These are phyloP conservation scores for Mentha longifolia DNA, from an alignment of 257 asterid genomes.

Conservation along the genomic window DNA sequence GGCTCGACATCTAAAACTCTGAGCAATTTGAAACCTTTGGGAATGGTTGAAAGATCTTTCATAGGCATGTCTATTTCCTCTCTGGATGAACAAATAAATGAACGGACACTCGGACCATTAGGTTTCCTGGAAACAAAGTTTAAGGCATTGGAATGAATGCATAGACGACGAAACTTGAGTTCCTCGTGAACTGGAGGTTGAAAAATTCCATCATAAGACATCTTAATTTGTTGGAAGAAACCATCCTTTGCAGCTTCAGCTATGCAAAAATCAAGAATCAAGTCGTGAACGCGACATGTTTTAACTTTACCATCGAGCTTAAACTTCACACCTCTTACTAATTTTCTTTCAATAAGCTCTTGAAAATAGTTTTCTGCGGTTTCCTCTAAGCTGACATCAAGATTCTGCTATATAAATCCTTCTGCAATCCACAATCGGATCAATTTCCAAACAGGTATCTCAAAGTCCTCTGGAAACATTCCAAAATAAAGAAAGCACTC, in stretches of 20 bases:
- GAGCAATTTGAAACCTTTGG: slow-evolving; percentile 40
- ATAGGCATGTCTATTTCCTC: slow-evolving; percentile 20
- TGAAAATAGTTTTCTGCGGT: slow-evolving; percentile 34
- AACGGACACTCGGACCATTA: slow-evolving; percentile 24
- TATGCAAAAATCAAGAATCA: slow-evolving; percentile 40
- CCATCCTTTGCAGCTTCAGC: slow-evolving; percentile 29
- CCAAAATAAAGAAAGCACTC: slow-evolving; percentile 47
- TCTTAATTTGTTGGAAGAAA: slow-evolving; percentile 21
- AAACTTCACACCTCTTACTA: too few relatives aligned
- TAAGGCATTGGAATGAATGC: slow-evolving; percentile 18
- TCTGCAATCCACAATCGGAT: slow-evolving; percentile 44
- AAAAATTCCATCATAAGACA: neutral
- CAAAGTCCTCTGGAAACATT: slow-evolving; percentile 29
- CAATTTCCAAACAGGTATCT: slow-evolving; percentile 39
- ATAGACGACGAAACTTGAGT: slow-evolving; percentile 39
- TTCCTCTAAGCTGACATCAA: slow-evolving; percentile 30
- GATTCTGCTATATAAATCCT: slow-evolving; percentile 39
- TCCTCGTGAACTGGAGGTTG: neutral
- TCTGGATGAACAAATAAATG: slow-evolving; percentile 31
- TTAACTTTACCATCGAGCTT: too few relatives aligned
- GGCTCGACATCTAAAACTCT: slow-evolving; percentile 44
- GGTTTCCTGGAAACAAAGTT: neutral
- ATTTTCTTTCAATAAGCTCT: too few relatives aligned
- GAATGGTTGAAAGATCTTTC: too few relatives aligned
- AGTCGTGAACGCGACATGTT: slow-evolving; percentile 43